Evolutionary conservation across 192 early-diverging fungal species (phyloP), one percentile per base, ranked within the genome.

Genomic region (Bifiguratus adelaidae): DNA sequence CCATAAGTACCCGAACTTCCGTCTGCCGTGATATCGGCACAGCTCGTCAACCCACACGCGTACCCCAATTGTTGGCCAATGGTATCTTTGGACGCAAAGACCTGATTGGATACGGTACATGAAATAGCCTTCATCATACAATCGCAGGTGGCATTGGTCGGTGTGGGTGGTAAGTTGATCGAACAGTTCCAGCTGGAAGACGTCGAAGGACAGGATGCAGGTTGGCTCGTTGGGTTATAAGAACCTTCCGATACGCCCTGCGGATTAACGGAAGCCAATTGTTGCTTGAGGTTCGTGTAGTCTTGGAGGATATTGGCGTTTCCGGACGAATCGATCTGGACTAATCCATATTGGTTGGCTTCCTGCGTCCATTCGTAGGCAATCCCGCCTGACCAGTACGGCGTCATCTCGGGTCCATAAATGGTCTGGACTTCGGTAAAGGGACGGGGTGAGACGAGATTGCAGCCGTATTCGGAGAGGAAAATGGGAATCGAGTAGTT

Each of bases 401-500:
- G 46, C 5, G 68, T 69, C 85, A 88, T 88, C 32, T 83, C 64
- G 2, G 68, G 58, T 5, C 83, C 74, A 56, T 83, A 84, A 30
- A 88, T 67, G 5, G 83, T 59, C 3, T 53, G 62, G 11, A 86
- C 67, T 51, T 88, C 85, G 7, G 71, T 55, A 60, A 88, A 88
- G 0, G 63, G 63, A 26, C 85, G 77, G 5, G 83, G 83, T 4
- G 62, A 47, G 45, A 84, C 63, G 11, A 53, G 46, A 44, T 86
- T 88, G 58, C 85, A 88, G 2, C 85, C 85, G 63, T 83, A 88
- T 67, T 88, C 85, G 46, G 76, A 78, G 30, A 88, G 59, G 35
- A 86, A 55, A 9, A 80, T 76, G 4, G 83, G 85, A 29, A 84
- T 72, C 21, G 66, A 67, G 46, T 76, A 84, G 42, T 56, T 58